Base-by-base conservation (phyloP, 192 early-diverging fungal genomes). In the Coemansia furcata region DNA sequence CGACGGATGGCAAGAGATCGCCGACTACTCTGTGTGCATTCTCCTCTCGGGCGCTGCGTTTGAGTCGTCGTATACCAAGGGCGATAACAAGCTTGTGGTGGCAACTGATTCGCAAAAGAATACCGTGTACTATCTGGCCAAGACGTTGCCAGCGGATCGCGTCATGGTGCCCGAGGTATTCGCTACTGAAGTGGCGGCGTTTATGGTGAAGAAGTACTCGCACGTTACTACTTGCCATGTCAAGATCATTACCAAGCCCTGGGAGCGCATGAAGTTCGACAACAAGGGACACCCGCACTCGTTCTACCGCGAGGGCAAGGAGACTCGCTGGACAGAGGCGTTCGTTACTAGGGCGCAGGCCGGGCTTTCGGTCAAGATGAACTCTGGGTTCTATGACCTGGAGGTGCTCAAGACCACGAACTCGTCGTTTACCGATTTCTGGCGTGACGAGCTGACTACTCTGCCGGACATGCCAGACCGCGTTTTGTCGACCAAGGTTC, bases 381-480 rank as follows among this genome's bases (percentile, higher is more conserved):
- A 78, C 63, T 92, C 91, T 37, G 91, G 91, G 10, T 84, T 93
- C 60, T 80, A 80, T 58, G 87, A 88, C 29, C 71, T 93, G n/a
- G 75, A 89, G 57, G 89, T 93, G 35, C 86, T 93, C 59, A 93
- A 93, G 85, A 91, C 92, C 44, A 93, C 92, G 30, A 90, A 90
- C 58, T 93, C 92, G 17, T 80, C 90, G 60, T 93, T 93, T 74
- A 82, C 85, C 43, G 85, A 87, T 40, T 93, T 90, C 73, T 85
- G 87, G 71, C 83, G 84, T 62, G 90, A 91, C 64, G 84, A 91
- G 68, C 88, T 87, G 77, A 87, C 91, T 50, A 92, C 92, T 7
- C 77, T 93, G 63, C 80, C 85, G 4, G 88, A 89, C n/a, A 84
- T 87, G 72, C 79, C 87, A 63, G 92, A 93, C 70, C 88, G 92